Evolutionary conservation across 768 basidiomycete species (phyloP).

Genomic region (Hemileccinum impolitum): DNA sequence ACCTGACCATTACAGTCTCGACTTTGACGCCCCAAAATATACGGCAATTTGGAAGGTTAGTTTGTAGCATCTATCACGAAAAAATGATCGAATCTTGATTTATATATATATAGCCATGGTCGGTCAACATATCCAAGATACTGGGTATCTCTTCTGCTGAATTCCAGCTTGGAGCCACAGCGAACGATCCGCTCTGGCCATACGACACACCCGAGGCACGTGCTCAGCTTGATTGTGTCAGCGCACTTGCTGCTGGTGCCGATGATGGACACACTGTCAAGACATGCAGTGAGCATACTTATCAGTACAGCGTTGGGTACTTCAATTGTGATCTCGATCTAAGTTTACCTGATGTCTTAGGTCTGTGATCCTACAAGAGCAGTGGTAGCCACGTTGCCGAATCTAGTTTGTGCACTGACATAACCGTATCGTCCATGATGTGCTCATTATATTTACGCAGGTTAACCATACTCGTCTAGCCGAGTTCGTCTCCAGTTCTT

Average conservation of each 20-base stretch:
- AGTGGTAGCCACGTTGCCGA: constrained; percentile 46
- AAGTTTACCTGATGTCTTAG: constrained; percentile 10
- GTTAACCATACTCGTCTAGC: constrained; percentile 53
- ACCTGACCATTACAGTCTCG: constrained; percentile 45
- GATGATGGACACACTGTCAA: constrained; percentile 40
- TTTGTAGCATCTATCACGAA: neutral
- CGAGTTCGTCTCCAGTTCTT: constrained; percentile 30
- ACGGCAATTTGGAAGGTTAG: constrained; percentile 43
- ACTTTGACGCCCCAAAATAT: constrained; percentile 43
- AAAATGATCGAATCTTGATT: neutral
- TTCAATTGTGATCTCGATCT: constrained; percentile 29
- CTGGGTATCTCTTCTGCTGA: constrained; percentile 37
- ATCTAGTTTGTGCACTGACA: constrained; percentile 34
- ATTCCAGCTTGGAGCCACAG: constrained; percentile 51
- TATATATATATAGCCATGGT: constrained; percentile 46
- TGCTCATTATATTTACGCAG: constrained; percentile 23
- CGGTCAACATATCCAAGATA: constrained; percentile 43
- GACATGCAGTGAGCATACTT: constrained; percentile 52
- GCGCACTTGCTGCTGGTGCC: constrained; percentile 46
- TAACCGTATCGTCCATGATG: neutral
- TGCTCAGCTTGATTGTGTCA: constrained; percentile 42
- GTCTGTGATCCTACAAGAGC: constrained; percentile 28
- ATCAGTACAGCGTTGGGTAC: constrained; percentile 48
- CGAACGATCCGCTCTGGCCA: constrained; percentile 50
- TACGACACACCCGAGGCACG: constrained; percentile 39